Evolutionary conservation across 352 stramenopile species (phyloP).

Genomic region (Hyaloperonospora brassicae): DNA sequence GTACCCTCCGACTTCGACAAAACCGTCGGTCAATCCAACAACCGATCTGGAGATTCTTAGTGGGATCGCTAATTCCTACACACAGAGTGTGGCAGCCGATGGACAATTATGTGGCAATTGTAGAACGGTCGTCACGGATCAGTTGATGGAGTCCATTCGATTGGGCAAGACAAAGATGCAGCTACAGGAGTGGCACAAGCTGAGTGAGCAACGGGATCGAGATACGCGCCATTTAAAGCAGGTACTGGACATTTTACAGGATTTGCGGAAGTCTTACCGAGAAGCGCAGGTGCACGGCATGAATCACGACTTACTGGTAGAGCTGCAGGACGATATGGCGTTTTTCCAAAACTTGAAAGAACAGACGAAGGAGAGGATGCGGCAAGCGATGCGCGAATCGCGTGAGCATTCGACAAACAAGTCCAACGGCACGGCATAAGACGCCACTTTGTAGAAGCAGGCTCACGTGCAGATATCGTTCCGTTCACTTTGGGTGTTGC

Average conservation of each 20-base stretch:
- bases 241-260: conserved; percentile 39
- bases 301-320: conserved; percentile 48
- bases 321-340: conserved; percentile 62
- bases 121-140: conserved; percentile 54
- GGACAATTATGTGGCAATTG: conserved; percentile 55
- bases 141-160: conserved; percentile 72
- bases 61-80: conserved; percentile 80
- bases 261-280: conserved; percentile 43
- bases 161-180: conserved; percentile 63
- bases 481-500: not conserved
- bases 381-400: conserved; percentile 44
- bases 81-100: conserved; percentile 38
- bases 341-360: conserved; percentile 69
- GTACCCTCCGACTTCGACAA: conserved; percentile 31
- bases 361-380: conserved; percentile 60
- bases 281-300: conserved; percentile 41
- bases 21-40: conserved; percentile 27
- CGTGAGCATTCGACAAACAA: conserved; percentile 22
- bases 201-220: conserved; percentile 53
- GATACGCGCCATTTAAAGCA: conserved; percentile 60
- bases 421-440: conserved; percentile 27
- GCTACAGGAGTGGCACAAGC: conserved; percentile 42
- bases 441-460: conserved; percentile 1
- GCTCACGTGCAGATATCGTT: not conserved
- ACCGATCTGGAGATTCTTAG: conserved; percentile 77